Evolutionary conservation across 495 filamentous ascomycete species (phyloP).

Genomic region (Penicillium goetzii): DNA sequence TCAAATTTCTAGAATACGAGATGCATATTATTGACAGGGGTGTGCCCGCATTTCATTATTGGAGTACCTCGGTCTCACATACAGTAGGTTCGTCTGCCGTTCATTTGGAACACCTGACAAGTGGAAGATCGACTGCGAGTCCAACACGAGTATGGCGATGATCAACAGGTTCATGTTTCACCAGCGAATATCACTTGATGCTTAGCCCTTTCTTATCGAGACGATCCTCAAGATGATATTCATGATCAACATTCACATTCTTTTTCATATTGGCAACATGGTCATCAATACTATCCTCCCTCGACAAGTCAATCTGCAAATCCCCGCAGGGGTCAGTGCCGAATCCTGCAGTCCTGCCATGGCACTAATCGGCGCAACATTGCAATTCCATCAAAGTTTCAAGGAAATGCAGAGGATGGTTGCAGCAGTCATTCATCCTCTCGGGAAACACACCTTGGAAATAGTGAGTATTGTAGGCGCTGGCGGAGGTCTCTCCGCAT

Average conservation of each 20-base stretch:
- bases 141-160: background rate
- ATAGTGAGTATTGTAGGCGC: constrained; percentile 14
- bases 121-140: background rate
- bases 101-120: background rate
- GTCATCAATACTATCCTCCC: background rate
- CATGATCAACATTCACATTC: background rate
- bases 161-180: constrained; percentile 2
- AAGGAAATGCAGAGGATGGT: background rate
- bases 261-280: background rate
- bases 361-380: background rate
- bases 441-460: background rate
- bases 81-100: background rate
- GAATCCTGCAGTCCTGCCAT: background rate
- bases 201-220: constrained; percentile 1
- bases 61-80: background rate
- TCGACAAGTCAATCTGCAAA: background rate
- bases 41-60: background rate
- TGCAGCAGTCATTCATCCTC: background rate
- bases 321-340: background rate
- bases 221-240: background rate
- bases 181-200: background rate
- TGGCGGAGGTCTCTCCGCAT: constrained; percentile 30
- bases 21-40: background rate
- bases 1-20: background rate
- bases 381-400: background rate